phyloP scores from a whole-genome alignment of 169 alveolate genomes.

The Perkinsus chesapeaki region DNA sequence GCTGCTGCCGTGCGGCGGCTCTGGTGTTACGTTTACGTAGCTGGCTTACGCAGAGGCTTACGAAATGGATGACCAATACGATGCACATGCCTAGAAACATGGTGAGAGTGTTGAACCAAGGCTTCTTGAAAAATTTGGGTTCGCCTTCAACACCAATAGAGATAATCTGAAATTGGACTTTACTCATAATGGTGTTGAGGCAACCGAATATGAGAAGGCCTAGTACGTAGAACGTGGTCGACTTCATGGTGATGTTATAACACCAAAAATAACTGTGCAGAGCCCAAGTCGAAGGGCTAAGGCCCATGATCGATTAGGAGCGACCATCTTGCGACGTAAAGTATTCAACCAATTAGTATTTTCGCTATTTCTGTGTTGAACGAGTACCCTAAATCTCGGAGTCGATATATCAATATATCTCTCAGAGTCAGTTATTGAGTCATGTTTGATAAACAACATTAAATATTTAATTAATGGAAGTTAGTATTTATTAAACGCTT shows the following conservation, averaged over 20 bases:
- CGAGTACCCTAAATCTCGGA: no score
- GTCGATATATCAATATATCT: no score
- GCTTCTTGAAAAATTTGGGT: background rate
- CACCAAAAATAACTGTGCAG: no score
- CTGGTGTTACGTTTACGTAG: background rate
- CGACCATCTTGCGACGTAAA: no score
- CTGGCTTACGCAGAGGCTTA: background rate
- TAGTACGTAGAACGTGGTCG: background rate
- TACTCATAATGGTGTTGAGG: conserved; percentile 1
- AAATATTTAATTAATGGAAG: no score
- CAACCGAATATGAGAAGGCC: conserved; percentile 6
- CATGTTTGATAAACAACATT: no score
- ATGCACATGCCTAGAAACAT: conserved; percentile 3
- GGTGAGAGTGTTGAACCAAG: background rate
- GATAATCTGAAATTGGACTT: background rate
- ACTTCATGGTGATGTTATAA: background rate
- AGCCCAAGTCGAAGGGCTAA: no score
- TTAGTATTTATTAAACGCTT: no score
- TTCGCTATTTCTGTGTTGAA: no score
- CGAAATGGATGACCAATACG: background rate
- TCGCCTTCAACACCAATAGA: background rate
- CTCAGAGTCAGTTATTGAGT: no score
- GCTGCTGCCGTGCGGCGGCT: background rate
- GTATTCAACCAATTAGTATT: no score
- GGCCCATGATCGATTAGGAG: no score